Conservation (phyloP, 2,329 filamentous ascomycete genomes). For the Kalaharituber pfeilii region DNA sequence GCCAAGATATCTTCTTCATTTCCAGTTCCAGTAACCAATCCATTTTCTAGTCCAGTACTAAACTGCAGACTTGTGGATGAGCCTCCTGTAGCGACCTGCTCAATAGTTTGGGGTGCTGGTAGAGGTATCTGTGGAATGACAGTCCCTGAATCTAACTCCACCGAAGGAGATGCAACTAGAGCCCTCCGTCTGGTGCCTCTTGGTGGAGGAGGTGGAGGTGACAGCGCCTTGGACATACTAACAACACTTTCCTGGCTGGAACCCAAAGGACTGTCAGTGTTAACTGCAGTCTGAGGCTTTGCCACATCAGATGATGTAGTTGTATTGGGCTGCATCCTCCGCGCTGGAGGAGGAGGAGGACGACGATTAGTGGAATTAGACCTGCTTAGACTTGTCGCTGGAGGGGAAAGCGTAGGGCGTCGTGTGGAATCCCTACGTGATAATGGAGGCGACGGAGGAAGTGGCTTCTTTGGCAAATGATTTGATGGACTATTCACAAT, state of each 20-base stretch:
- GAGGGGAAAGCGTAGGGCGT: not conserved
- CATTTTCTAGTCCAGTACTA: too few relatives aligned
- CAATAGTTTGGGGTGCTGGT: too few relatives aligned
- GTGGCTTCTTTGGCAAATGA: not conserved
- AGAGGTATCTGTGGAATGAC: too few relatives aligned
- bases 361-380: not conserved
- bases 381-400: not conserved
- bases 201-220: conserved; percentile 3
- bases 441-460: not conserved
- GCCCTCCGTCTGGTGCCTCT: conserved; percentile 3
- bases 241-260: not conserved
- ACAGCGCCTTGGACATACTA: not conserved
- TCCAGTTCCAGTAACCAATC: too few relatives aligned
- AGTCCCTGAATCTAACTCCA: too few relatives aligned
- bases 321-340: not conserved
- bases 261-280: not conserved
- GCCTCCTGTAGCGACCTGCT: too few relatives aligned
- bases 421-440: not conserved
- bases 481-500: not conserved
- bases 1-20: conserved; percentile 43
- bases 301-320: not conserved
- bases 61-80: too few relatives aligned
- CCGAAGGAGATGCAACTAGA: too few relatives aligned
- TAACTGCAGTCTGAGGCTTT: not conserved
- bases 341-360: not conserved